Percentiles rank a stretch among this genome's conserved stretches.
Conservation (phyloP, 2,329 filamentous ascomycete species). For the Pseudogymnoascus sp. region DNA sequence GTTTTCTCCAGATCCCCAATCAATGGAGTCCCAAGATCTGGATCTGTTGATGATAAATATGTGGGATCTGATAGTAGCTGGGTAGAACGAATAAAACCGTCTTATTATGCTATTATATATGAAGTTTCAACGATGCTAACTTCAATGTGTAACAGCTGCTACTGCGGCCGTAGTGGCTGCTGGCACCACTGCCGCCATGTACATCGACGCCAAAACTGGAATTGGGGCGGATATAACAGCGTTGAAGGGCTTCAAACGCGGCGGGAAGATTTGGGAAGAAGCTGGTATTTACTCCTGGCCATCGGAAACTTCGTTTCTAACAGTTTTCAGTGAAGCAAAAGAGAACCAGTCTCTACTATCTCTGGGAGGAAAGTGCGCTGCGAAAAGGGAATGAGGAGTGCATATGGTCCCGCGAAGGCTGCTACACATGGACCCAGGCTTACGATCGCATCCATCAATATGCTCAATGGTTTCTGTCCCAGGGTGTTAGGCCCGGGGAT, state of each 20-base stretch:
- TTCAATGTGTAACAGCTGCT: constrained; percentile 14
- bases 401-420: constrained; percentile 59
- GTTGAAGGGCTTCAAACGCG: constrained; percentile 37
- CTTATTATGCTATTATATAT: not conserved
- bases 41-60: not conserved
- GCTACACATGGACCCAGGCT: constrained; percentile 51
- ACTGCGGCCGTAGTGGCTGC: constrained; percentile 25
- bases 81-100: not conserved
- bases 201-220: constrained; percentile 64
- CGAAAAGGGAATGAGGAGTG: constrained; percentile 46
- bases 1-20: not conserved
- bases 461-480: constrained; percentile 51
- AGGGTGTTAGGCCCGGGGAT: constrained; percentile 51
- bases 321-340: constrained; percentile 39
- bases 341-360: constrained; percentile 55
- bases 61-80: not conserved
- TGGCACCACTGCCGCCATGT: constrained; percentile 39
- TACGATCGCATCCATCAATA: constrained; percentile 52
- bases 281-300: constrained; percentile 35
- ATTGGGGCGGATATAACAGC: constrained; percentile 51
- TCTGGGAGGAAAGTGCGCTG: constrained; percentile 50
- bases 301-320: constrained; percentile 10
- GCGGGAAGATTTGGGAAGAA: constrained; percentile 38
- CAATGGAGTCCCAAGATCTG: not conserved
- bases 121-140: not conserved